A percentile compares a stretch with the other conserved stretches of the same genome.
Evolutionary conservation across 495 filamentous ascomycete genomes (phyloP).

Genomic region (Penicillium ucsense): DNA sequence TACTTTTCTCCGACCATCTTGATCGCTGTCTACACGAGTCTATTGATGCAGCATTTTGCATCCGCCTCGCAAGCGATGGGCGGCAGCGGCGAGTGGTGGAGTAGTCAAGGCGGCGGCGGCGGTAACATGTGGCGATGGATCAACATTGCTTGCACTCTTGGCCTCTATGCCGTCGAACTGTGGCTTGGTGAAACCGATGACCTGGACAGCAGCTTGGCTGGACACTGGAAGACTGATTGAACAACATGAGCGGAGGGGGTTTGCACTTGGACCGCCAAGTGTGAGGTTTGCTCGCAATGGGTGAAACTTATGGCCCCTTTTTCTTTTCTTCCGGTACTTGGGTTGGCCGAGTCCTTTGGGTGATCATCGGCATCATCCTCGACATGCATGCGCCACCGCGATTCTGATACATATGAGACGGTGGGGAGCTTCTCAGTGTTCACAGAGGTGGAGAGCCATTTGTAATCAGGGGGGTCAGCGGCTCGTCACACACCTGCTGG

Average conservation of each 20-base stretch:
- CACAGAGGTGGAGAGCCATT: too few relatives aligned
- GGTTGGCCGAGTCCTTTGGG: too few relatives aligned
- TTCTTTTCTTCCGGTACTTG: too few relatives aligned
- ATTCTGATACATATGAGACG: too few relatives aligned
- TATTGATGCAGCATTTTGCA: conserved; percentile 91
- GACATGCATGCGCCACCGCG: too few relatives aligned
- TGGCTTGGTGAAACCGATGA: conserved; percentile 69
- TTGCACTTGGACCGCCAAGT: neutral
- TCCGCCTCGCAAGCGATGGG: conserved; percentile 51
- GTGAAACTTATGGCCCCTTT: too few relatives aligned
- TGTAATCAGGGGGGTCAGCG: too few relatives aligned
- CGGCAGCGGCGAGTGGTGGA: conserved; percentile 75
- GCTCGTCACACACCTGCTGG: too few relatives aligned
- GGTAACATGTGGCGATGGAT: conserved; percentile 89
- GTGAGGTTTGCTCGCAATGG: too few relatives aligned
- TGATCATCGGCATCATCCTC: too few relatives aligned
- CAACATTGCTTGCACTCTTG: conserved; percentile 81
- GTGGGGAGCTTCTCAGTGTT: too few relatives aligned
- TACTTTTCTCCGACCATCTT: conserved; percentile 91
- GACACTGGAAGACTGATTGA: conserved; percentile 93
- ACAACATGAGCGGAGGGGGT: neutral
- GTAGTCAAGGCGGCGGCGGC: conserved; percentile 63
- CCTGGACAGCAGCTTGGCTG: conserved; percentile 54
- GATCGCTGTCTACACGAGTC: conserved; percentile 91
- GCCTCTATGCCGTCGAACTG: conserved; percentile 78